phyloP scores from a whole-genome alignment of 2,329 filamentous ascomycete genomes.

The Botryotinia narcissicola region DNA sequence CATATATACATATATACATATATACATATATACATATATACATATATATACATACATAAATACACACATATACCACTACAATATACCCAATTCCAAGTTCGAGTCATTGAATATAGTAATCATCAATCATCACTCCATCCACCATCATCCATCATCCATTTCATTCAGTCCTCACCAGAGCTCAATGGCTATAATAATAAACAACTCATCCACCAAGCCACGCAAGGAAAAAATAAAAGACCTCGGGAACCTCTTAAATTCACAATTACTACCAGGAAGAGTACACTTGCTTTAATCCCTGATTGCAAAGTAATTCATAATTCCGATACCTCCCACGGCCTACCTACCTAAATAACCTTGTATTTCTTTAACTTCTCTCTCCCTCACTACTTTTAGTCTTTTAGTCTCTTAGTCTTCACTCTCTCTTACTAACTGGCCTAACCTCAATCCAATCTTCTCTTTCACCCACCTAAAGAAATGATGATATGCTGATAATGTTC shows the following conservation, averaged over 20 bases:
- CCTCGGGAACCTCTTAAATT: no score
- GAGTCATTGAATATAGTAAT: background rate
- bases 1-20: no score
- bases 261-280: background rate
- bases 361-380: background rate
- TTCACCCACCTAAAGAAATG: slow-evolving; percentile 11
- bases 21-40: no score
- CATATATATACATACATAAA: no score
- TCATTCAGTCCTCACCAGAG: background rate
- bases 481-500: slow-evolving; percentile 23
- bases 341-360: background rate
- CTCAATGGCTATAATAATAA: background rate
- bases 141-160: background rate
- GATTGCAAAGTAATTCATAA: background rate
- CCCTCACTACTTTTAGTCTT: background rate
- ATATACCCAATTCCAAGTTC: background rate
- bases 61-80: background rate
- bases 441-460: background rate
- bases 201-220: background rate
- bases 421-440: background rate
- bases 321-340: background rate
- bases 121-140: background rate
- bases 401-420: background rate
- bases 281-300: background rate
- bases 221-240: background rate